These are phyloP conservation scores for Echium plantagineum DNA, from an alignment of 257 asterid species.

Conservation along the genomic window DNA sequence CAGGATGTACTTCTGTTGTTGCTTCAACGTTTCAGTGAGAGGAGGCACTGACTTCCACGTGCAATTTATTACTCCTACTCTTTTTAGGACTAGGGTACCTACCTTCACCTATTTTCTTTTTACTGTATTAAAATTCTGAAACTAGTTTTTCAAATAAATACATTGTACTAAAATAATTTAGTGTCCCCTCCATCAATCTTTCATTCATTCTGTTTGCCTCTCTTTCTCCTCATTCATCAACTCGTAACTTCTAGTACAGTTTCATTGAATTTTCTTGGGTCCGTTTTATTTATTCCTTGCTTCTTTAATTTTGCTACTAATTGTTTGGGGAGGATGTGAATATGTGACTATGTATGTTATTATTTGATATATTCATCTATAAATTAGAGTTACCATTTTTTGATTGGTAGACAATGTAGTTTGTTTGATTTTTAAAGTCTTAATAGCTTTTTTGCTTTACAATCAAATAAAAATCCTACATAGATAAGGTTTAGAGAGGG, in stretches of 20 bases:
- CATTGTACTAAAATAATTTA: neutral
- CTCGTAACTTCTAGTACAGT: conserved; percentile 1
- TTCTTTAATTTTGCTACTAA: too few species aligned
- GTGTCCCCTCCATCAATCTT: conserved; percentile 14
- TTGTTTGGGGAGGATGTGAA: neutral
- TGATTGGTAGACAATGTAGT: too few species aligned
- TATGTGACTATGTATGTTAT: too few species aligned
- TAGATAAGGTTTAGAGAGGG: too few species aligned
- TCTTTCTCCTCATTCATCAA: conserved; percentile 10
- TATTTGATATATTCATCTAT: too few species aligned
- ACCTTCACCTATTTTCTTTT: too few species aligned
- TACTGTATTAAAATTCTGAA: too few species aligned
- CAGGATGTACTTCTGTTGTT: neutral
- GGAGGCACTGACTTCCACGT: conserved; percentile 49
- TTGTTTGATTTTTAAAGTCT: too few species aligned
- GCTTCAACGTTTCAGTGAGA: neutral
- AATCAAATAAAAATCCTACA: too few species aligned
- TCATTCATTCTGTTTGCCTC: conserved; percentile 28
- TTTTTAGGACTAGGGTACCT: neutral
- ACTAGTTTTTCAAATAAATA: too few species aligned
- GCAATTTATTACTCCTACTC: conserved; percentile 7
- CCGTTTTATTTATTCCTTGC: neutral
- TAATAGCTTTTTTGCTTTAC: too few species aligned
- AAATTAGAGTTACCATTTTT: too few species aligned
- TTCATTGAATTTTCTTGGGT: neutral